Conservation (phyloP, 2,329 filamentous ascomycete species). For the Cladosporium oxysporum region DNA sequence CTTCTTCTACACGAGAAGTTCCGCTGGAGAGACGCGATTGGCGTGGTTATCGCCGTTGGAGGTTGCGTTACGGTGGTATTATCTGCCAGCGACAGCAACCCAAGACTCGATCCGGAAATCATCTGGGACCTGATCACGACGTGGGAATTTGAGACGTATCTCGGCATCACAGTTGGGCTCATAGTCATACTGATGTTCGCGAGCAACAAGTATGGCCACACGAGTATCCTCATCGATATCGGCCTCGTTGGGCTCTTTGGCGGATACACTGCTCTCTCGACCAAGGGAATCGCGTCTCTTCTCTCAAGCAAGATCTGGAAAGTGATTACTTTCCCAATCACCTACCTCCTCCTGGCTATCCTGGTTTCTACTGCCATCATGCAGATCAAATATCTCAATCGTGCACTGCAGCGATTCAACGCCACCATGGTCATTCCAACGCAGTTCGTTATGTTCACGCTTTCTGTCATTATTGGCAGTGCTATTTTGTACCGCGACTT, state of each 20-base stretch:
- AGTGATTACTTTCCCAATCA: constrained; percentile 87
- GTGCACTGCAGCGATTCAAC: constrained; percentile 85
- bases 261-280: constrained; percentile 96
- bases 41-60: constrained; percentile 81
- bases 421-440: constrained; percentile 97
- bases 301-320: constrained; percentile 87
- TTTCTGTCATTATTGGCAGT: constrained; percentile 92
- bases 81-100: constrained; percentile 85
- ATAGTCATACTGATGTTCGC: constrained; percentile 79
- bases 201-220: constrained; percentile 80
- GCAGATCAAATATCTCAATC: constrained; percentile 97
- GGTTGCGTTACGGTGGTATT: constrained; percentile 92
- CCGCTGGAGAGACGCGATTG: constrained; percentile 79
- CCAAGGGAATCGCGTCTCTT: constrained; percentile 94
- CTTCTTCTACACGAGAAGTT: constrained; percentile 91
- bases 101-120: constrained; percentile 84
- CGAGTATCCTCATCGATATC: constrained; percentile 86
- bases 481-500: constrained; percentile 94
- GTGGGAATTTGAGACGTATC: constrained; percentile 87
- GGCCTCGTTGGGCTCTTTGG: constrained; percentile 92
- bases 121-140: constrained; percentile 87
- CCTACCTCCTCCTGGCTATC: constrained; percentile 79
- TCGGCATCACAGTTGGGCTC: constrained; percentile 71
- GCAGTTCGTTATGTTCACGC: constrained; percentile 94
- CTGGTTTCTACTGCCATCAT: constrained; percentile 84